phyloP scores from a whole-genome alignment of 106 monocot species.

The Dioscorea alata region DNA sequence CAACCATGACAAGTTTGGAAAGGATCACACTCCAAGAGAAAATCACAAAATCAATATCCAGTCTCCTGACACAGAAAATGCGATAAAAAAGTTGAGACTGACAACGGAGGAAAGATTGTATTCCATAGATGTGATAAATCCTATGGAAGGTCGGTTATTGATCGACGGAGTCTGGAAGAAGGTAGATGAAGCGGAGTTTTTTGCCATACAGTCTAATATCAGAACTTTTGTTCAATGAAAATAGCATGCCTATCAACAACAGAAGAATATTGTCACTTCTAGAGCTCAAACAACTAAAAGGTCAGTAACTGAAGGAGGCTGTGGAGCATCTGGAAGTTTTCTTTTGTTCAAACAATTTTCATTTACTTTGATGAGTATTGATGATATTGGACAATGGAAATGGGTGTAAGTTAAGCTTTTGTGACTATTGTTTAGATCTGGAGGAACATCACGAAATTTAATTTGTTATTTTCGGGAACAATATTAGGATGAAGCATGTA shows the following conservation, averaged over 20 bases:
- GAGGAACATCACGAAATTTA: too few species aligned
- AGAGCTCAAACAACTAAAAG: too few species aligned
- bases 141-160: constrained; percentile 53
- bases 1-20: not conserved
- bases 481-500: too few species aligned
- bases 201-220: constrained; percentile 35
- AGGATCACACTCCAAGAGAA: not conserved
- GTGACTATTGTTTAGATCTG: too few species aligned
- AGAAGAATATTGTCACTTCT: too few species aligned
- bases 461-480: too few species aligned
- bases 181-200: constrained; percentile 61
- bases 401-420: too few species aligned
- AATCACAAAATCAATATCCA: constrained; percentile 13
- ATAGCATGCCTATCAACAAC: not conserved
- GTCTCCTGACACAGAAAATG: constrained; percentile 6
- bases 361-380: too few species aligned
- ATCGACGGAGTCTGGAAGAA: constrained; percentile 65
- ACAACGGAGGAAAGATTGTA: not conserved
- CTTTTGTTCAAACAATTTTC: too few species aligned
- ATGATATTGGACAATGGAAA: too few species aligned
- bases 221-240: constrained; percentile 33
- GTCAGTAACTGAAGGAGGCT: too few species aligned
- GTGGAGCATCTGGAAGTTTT: too few species aligned
- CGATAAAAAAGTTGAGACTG: constrained; percentile 24
- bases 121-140: constrained; percentile 4